Percentiles rank a stretch among this genome's conserved stretches.
phyloP scores from a whole-genome alignment of 768 basidiomycete genomes.

The Phylloporus arenicola region DNA sequence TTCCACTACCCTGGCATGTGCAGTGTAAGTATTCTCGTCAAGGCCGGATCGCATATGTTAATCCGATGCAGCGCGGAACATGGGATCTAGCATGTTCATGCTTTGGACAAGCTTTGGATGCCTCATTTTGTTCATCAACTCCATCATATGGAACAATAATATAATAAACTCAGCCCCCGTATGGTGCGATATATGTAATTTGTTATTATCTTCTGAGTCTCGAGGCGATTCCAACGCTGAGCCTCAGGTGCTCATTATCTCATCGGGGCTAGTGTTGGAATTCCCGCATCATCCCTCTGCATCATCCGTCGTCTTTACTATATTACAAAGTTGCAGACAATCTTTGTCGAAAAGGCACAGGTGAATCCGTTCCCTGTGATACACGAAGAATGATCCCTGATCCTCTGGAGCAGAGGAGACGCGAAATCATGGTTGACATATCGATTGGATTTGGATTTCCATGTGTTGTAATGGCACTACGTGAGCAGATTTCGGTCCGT shows the following conservation, averaged over 20 bases:
- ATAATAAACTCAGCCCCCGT: constrained; percentile 33
- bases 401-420: constrained; percentile 36
- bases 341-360: constrained; percentile 13
- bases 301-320: constrained; percentile 63
- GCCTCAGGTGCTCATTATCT: constrained; percentile 40
- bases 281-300: constrained; percentile 51
- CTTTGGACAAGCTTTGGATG: constrained; percentile 28
- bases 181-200: constrained; percentile 53
- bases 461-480: constrained; percentile 28
- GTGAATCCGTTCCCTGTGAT: constrained; percentile 11
- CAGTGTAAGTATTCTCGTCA: constrained; percentile 23
- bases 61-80: constrained; percentile 24
- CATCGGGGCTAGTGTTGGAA: constrained; percentile 39
- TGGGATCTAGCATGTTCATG: constrained; percentile 31
- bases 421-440: constrained; percentile 39
- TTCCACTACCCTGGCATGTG: constrained; percentile 51
- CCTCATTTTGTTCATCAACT: constrained; percentile 32
- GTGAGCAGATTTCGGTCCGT: constrained; percentile 13
- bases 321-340: constrained; percentile 31
- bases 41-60: not conserved
- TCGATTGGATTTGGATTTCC: constrained; percentile 35
- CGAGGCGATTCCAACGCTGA: not conserved
- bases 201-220: not conserved
- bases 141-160: constrained; percentile 34
- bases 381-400: not conserved